These are phyloP conservation scores for Linderniella brevidens DNA, from an alignment of 257 asterid species.

Conservation along the genomic window DNA sequence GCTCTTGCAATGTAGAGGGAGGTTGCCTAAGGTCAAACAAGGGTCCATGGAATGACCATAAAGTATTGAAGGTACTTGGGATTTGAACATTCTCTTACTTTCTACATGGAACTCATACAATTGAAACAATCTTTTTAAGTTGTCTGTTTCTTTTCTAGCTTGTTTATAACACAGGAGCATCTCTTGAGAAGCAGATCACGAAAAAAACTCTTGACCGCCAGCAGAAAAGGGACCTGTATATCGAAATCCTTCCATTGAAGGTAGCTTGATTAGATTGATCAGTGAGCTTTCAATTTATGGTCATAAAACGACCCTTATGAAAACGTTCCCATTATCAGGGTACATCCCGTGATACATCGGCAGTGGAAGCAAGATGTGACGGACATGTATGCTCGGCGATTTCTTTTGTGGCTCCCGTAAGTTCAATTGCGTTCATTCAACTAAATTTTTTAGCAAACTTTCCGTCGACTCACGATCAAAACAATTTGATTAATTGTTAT, in stretches of 20 bases:
- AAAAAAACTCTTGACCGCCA: slow-evolving; percentile 11
- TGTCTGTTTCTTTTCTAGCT: slow-evolving; percentile 1
- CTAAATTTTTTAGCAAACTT: no score
- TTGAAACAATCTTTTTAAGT: no score
- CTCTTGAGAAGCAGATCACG: slow-evolving; percentile 26
- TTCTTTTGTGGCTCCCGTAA: slow-evolving; percentile 22
- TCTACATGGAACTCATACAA: no score
- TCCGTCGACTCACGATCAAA: no score
- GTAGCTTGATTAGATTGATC: slow-evolving; percentile 9
- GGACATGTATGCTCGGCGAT: slow-evolving; percentile 22
- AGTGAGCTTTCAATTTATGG: not conserved
- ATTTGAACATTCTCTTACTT: not conserved
- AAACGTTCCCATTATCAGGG: slow-evolving; percentile 19
- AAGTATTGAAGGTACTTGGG: slow-evolving; percentile 54
- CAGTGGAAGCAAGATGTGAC: slow-evolving; percentile 26
- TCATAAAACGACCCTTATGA: not conserved
- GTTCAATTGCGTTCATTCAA: not conserved
- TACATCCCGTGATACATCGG: slow-evolving; percentile 12
- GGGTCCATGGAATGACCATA: slow-evolving; percentile 97
- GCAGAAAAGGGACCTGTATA: slow-evolving; percentile 14
- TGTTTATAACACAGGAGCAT: slow-evolving; percentile 28
- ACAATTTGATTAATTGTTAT: slow-evolving; percentile 10
- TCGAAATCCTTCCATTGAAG: slow-evolving; percentile 24
- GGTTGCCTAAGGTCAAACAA: slow-evolving; percentile 83
- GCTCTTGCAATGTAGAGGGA: slow-evolving; percentile 67